Evolutionary conservation across 2,329 filamentous ascomycete genomes (phyloP).

Genomic region (Arthrobotrys pseudoclavata): DNA sequence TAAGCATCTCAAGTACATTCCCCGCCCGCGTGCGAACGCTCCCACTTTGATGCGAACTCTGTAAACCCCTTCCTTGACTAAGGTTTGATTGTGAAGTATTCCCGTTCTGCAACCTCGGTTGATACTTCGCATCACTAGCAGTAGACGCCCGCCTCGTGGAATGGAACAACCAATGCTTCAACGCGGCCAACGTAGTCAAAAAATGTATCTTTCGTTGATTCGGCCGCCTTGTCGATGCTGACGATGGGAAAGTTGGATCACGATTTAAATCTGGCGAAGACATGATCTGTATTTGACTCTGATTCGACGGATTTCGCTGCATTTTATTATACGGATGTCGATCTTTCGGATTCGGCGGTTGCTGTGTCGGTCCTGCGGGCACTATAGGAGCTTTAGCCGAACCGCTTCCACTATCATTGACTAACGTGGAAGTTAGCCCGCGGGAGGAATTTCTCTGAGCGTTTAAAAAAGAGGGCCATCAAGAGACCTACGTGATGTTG

Average conservation of each 20-base stretch:
- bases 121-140: conserved; percentile 65
- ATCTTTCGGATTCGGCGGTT: conserved; percentile 77
- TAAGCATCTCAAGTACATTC: conserved; percentile 52
- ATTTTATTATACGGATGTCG: conserved; percentile 58
- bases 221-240: conserved; percentile 72
- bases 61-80: conserved; percentile 29
- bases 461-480: conserved; percentile 45
- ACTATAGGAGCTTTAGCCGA: conserved; percentile 62
- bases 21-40: conserved; percentile 51
- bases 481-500: conserved; percentile 62
- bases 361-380: conserved; percentile 71
- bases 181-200: conserved; percentile 75
- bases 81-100: conserved; percentile 53
- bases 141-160: conserved; percentile 75
- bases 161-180: conserved; percentile 81
- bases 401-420: conserved; percentile 54
- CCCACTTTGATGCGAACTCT: conserved; percentile 53
- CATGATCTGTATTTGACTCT: conserved; percentile 62
- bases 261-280: conserved; percentile 63
- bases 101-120: conserved; percentile 46
- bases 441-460: conserved; percentile 37
- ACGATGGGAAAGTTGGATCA: conserved; percentile 46
- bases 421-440: conserved; percentile 60
- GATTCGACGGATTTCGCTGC: conserved; percentile 63
- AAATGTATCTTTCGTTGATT: conserved; percentile 72